phyloP scores from a whole-genome alignment of 768 basidiomycete species.

The Infundibulicybe gibba region DNA sequence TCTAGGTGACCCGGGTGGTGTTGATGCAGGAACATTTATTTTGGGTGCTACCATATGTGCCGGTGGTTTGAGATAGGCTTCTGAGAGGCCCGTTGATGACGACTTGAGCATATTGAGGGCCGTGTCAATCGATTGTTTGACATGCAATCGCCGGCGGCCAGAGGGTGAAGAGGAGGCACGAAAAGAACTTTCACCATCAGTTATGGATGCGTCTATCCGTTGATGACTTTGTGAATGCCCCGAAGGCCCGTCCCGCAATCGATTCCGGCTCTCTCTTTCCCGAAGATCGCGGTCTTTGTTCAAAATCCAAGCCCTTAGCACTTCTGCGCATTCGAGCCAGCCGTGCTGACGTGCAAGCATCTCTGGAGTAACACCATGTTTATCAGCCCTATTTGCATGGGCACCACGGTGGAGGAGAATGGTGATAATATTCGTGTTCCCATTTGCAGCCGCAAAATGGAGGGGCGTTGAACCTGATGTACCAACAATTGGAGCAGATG shows the following conservation, averaged over 20 bases:
- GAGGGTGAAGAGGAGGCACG: constrained; percentile 15
- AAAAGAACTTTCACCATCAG: constrained; percentile 17
- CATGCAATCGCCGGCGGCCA: constrained; percentile 50
- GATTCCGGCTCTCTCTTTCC: constrained; percentile 38
- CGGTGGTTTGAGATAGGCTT: constrained; percentile 17
- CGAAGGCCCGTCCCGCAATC: constrained; percentile 9
- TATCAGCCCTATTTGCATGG: constrained; percentile 77
- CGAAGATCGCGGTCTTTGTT: constrained; percentile 62
- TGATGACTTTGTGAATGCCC: constrained; percentile 9
- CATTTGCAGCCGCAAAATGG: constrained; percentile 96
- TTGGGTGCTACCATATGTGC: constrained; percentile 1
- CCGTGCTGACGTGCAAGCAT: constrained; percentile 78
- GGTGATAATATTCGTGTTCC: constrained; percentile 73
- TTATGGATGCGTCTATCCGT: constrained; percentile 13
- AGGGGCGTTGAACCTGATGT: constrained; percentile 91
- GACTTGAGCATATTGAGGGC: constrained; percentile 53
- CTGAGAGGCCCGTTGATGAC: constrained; percentile 4
- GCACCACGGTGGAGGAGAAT: constrained; percentile 86
- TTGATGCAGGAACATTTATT: constrained; percentile 14
- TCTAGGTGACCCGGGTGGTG: constrained; percentile 39
- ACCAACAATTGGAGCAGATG: constrained; percentile 69
- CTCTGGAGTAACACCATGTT: constrained; percentile 88
- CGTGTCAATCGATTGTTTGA: constrained; percentile 80
- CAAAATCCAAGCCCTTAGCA: constrained; percentile 63
- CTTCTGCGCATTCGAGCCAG: constrained; percentile 72